Evolutionary conservation across 2,329 filamentous ascomycete genomes (phyloP).

Genomic region (Teratosphaeria viscida): DNA sequence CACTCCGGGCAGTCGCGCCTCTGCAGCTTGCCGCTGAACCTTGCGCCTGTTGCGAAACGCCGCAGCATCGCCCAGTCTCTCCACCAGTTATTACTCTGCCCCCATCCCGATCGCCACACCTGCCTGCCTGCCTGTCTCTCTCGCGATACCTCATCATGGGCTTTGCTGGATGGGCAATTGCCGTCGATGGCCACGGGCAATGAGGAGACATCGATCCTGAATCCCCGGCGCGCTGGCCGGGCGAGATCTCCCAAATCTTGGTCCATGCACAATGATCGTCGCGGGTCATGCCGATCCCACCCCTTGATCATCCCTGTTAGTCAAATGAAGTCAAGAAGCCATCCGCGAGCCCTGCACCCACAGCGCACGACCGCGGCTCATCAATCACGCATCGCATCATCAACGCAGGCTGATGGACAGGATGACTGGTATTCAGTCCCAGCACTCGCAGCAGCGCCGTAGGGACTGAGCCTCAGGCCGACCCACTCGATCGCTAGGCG

Average conservation of each 20-base stretch:
- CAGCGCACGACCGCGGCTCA: not conserved
- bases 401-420: not conserved
- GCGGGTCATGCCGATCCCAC: not conserved
- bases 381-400: not conserved
- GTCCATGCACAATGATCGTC: not conserved
- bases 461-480: not conserved
- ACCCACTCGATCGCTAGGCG: not conserved
- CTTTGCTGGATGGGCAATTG: not conserved
- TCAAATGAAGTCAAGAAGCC: not conserved
- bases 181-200: not conserved
- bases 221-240: not conserved
- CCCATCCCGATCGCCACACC: not conserved
- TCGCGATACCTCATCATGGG: not conserved
- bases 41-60: not conserved
- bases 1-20: not conserved
- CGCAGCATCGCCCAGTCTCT: not conserved
- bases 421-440: not conserved
- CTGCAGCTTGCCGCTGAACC: not conserved
- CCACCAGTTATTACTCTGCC: not conserved
- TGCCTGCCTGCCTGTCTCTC: not conserved
- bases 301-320: not conserved
- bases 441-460: not conserved
- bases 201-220: not conserved
- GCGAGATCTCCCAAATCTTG: not conserved
- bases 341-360: not conserved